phyloP scores from a whole-genome alignment of 768 basidiomycete species.

The Xerocomus spinulosus region DNA sequence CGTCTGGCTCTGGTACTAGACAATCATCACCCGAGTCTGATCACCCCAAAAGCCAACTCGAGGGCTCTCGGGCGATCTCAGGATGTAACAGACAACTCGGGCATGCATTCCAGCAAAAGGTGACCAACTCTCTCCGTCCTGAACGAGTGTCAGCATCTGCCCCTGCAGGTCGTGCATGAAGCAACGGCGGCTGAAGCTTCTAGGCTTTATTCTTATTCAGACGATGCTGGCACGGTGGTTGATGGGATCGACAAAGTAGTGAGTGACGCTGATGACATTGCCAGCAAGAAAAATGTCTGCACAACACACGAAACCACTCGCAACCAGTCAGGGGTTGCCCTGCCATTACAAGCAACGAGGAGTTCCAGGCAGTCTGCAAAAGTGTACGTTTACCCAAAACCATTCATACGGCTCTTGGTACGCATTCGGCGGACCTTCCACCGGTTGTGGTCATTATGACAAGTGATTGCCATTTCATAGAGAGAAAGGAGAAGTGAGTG shows the following conservation, averaged over 20 bases:
- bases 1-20: too few relatives aligned
- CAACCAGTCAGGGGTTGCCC: slow-evolving; percentile 11
- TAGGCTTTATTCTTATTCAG: not conserved
- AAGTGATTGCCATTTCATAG: slow-evolving; percentile 42
- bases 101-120: slow-evolving; percentile 11
- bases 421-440: slow-evolving; percentile 28
- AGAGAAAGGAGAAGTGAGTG: slow-evolving; percentile 30
- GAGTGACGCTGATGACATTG: not conserved
- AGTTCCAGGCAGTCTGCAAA: too few relatives aligned
- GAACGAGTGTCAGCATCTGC: too few relatives aligned
- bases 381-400: slow-evolving; percentile 33
- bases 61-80: too few relatives aligned
- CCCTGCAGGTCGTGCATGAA: too few relatives aligned
- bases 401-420: slow-evolving; percentile 28
- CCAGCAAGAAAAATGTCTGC: not conserved
- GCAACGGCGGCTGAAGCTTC: not conserved
- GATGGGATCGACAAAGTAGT: slow-evolving; percentile 1
- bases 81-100: slow-evolving; percentile 1
- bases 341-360: too few relatives aligned
- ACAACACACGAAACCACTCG: slow-evolving; percentile 3
- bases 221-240: slow-evolving; percentile 10
- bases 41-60: not conserved
- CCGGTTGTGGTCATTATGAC: slow-evolving; percentile 44
- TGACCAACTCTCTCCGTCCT: too few relatives aligned
- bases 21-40: slow-evolving; percentile 22